phyloP scores from a whole-genome alignment of 768 basidiomycete species.

The Boletus barrowsii region DNA sequence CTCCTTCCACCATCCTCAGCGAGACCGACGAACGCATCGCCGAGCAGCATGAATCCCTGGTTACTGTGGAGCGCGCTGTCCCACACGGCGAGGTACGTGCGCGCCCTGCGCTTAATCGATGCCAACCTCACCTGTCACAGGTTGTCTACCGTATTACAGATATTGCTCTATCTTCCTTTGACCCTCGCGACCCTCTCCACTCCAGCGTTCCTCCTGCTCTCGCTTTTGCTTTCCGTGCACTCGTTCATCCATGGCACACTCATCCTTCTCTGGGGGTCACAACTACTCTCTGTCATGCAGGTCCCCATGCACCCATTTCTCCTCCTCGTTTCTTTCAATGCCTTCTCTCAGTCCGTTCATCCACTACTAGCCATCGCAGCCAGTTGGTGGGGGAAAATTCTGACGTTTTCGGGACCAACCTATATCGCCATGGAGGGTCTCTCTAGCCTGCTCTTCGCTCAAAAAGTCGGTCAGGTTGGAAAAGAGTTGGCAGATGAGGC shows the following conservation, averaged over 20 bases:
- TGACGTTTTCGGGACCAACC: slow-evolving; percentile 69
- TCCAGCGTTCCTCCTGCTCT: slow-evolving; percentile 76
- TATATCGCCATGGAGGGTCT: slow-evolving; percentile 84
- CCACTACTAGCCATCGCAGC: slow-evolving; percentile 56
- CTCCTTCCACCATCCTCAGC: not conserved
- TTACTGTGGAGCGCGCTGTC: slow-evolving; percentile 64
- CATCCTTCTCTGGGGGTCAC: slow-evolving; percentile 66
- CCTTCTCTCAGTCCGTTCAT: slow-evolving; percentile 64
- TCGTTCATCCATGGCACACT: slow-evolving; percentile 82
- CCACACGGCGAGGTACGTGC: slow-evolving; percentile 55
- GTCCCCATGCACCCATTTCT: slow-evolving; percentile 86
- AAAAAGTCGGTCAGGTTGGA: slow-evolving; percentile 76
- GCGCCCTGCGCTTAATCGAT: not conserved
- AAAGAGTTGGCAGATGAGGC: slow-evolving; percentile 69
- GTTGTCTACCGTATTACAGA: slow-evolving; percentile 74
- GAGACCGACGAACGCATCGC: slow-evolving; percentile 1
- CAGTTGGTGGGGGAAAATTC: slow-evolving; percentile 68
- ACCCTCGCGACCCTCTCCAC: slow-evolving; percentile 81
- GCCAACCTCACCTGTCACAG: slow-evolving; percentile 35
- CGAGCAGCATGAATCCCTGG: slow-evolving; percentile 48
- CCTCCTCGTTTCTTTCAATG: slow-evolving; percentile 83
- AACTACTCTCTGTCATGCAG: slow-evolving; percentile 72
- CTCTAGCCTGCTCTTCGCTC: slow-evolving; percentile 78
- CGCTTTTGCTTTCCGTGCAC: slow-evolving; percentile 71
- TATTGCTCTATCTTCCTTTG: slow-evolving; percentile 79